A percentile compares a stretch with the other conserved stretches of the same genome.
These are phyloP conservation scores for Tulasnella sp. DNA, from an alignment of 768 basidiomycete genomes.

Conservation along the genomic window DNA sequence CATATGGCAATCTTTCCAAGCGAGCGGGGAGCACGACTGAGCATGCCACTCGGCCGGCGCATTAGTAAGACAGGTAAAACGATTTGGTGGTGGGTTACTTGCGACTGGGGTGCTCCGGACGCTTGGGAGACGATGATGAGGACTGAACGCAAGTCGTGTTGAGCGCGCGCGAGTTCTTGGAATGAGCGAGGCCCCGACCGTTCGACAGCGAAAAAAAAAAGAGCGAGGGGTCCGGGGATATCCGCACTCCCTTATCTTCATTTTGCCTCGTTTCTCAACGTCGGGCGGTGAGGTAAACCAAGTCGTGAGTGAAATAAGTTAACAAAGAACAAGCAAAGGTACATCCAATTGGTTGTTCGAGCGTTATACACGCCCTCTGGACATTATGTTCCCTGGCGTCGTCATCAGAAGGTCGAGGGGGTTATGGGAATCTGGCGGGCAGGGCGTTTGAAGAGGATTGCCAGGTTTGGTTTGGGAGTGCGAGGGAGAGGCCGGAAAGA, in stretches of 20 bases:
- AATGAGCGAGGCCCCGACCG: not conserved
- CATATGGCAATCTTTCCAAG: not conserved
- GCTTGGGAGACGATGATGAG: not conserved
- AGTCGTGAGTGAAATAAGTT: not conserved
- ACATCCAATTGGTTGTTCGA: too few relatives aligned
- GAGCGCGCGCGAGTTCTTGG: not conserved
- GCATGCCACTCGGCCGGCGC: not conserved
- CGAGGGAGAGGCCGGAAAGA: not conserved
- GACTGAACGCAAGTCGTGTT: not conserved
- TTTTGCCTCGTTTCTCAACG: not conserved
- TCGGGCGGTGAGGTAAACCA: not conserved
- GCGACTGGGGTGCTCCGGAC: not conserved
- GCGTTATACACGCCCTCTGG: too few relatives aligned
- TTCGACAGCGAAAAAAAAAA: too few relatives aligned
- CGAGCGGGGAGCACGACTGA: not conserved
- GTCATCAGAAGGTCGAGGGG: too few relatives aligned
- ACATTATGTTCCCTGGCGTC: too few relatives aligned
- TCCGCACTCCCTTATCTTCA: not conserved
- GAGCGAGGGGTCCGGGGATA: not conserved
- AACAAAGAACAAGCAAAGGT: too few relatives aligned
- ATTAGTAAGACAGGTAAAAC: not conserved
- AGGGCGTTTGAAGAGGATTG: too few relatives aligned
- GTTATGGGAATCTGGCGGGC: too few relatives aligned
- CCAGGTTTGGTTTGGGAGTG: too few relatives aligned
- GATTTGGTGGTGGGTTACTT: not conserved